Percentiles rank a stretch among this genome's conserved stretches.
phyloP scores from a whole-genome alignment of 352 stramenopile genomes.

The Phytophthora hybrid region DNA sequence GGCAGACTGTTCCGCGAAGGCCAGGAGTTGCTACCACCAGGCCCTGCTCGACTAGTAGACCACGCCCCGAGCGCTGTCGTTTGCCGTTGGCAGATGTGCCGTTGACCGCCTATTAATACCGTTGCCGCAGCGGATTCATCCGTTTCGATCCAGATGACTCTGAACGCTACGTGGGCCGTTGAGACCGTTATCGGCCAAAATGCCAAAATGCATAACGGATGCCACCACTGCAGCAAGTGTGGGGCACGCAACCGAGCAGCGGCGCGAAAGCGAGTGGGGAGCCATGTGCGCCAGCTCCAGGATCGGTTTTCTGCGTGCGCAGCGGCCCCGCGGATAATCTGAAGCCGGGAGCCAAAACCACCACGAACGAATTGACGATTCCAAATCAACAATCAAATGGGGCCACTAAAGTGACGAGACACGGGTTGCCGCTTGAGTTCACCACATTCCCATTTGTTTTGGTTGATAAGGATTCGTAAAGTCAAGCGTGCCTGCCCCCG shows the following conservation, averaged over 20 bases:
- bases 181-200: conserved; percentile 19
- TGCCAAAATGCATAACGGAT: conserved; percentile 40
- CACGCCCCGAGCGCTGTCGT: background rate
- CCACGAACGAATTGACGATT: conserved; percentile 44
- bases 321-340: conserved; percentile 18
- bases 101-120: conserved; percentile 49
- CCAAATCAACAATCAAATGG: conserved; percentile 26
- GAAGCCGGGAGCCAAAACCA: conserved; percentile 33
- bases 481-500: conserved; percentile 6
- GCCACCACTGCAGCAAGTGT: conserved; percentile 9
- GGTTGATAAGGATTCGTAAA: conserved; percentile 10
- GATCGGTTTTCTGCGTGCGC: conserved; percentile 24
- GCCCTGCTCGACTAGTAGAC: background rate
- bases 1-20: conserved; percentile 34
- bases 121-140: conserved; percentile 40
- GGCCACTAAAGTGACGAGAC: conserved; percentile 40
- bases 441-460: conserved; percentile 15
- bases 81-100: conserved; percentile 29
- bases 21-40: conserved; percentile 29
- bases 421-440: conserved; percentile 12
- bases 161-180: conserved; percentile 31
- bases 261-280: conserved; percentile 2
- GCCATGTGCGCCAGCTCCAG: conserved; percentile 9
- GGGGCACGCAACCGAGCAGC: conserved; percentile 12
- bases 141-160: conserved; percentile 30